Base-by-base conservation (phyloP, 345 rosid species). In the Populus alba region DNA sequence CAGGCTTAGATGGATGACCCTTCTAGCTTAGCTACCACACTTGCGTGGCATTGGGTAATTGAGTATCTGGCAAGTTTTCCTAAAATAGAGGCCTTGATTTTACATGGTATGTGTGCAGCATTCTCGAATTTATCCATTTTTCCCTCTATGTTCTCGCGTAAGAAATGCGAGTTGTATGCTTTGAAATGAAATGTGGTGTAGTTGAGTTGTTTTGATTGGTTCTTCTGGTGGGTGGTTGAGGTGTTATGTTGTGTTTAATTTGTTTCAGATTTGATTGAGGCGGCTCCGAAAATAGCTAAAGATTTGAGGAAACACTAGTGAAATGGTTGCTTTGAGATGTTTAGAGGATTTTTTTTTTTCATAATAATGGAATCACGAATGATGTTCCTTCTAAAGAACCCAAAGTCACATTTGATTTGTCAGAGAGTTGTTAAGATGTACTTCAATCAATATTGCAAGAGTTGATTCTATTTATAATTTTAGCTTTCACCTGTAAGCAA, bases 301-400 rank as follows among this genome's bases (percentile, higher is more conserved):
- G 80, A 77, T 22, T 38, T 81, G 37, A 77, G 81, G 4, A 72
- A 80, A 71, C 29, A 79, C 87, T 8, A 84, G 81, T 80, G 96
- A 92, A 79, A 79, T 66, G 84, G 84, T 90, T 78, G 84, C 92
- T 81, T 84, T 90, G 83, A 87, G 88, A 75, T 88, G 90, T 68
- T 79, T 90, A 85, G 92, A 90, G 84, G 87, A 87, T 77, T 79
- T 90, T 72, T 85, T 72, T 85, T 77, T 80, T 82, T 51, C 10
- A 29, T 53, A 61, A 49, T 55, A 69, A 75, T 71, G 81, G 67
- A 47, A 33, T n/a, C 7, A 20, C 22, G n/a, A 37, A 73, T 45
- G 81, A 45, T n/a, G 71, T 25, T 73, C 72, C 73, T 72, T 77
- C 82, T 71, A 74, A 18, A 15, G 84, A 79, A 37, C 55, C 82